A percentile compares a stretch with the other conserved stretches of the same genome.
These are phyloP conservation scores for Penicillium cosmopolitanum DNA, from an alignment of 495 filamentous ascomycete species.

Conservation along the genomic window DNA sequence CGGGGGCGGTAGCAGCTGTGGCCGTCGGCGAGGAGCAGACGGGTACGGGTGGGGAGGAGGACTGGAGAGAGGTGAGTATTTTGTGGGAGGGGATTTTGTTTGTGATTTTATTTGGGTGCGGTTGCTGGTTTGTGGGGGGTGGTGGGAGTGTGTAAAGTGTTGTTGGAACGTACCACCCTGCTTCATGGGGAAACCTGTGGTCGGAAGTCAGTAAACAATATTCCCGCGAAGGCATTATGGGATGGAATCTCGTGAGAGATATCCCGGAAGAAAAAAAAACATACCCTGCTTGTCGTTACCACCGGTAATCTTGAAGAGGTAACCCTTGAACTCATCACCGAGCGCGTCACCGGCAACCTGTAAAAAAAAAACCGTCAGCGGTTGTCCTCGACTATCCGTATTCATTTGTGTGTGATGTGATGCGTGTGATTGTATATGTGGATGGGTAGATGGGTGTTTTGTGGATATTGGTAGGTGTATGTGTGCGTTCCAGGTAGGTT, in stretches of 20 bases:
- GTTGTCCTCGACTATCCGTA: constrained; percentile 23
- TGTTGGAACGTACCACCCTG: constrained; percentile 72
- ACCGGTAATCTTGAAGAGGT: constrained; percentile 87
- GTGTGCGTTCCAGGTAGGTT: constrained; percentile 1
- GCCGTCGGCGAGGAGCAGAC: constrained; percentile 88
- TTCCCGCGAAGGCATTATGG: no score
- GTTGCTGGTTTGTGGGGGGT: constrained; percentile 9
- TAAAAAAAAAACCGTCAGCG: constrained; percentile 42
- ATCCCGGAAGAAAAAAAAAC: constrained; percentile 3
- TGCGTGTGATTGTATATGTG: constrained; percentile 14
- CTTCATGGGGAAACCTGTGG: constrained; percentile 94
- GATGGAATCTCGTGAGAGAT: no score
- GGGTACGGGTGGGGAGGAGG: constrained; percentile 96
- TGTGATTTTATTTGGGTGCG: constrained; percentile 15
- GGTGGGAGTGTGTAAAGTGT: constrained; percentile 16
- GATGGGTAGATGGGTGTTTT: constrained; percentile 13
- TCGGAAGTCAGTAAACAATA: constrained; percentile 29
- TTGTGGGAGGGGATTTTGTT: background rate
- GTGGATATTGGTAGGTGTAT: constrained; percentile 6
- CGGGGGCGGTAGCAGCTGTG: constrained; percentile 94
- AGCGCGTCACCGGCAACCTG: constrained; percentile 78
- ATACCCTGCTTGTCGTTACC: constrained; percentile 99
- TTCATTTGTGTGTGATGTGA: constrained; percentile 21
- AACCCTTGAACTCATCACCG: constrained; percentile 98
- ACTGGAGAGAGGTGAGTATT: constrained; percentile 44